Percentiles rank a stretch among this genome's conserved stretches.
These are phyloP conservation scores for Podospora bellae-mahoneyi DNA, from an alignment of 495 filamentous ascomycete genomes.

Conservation along the genomic window DNA sequence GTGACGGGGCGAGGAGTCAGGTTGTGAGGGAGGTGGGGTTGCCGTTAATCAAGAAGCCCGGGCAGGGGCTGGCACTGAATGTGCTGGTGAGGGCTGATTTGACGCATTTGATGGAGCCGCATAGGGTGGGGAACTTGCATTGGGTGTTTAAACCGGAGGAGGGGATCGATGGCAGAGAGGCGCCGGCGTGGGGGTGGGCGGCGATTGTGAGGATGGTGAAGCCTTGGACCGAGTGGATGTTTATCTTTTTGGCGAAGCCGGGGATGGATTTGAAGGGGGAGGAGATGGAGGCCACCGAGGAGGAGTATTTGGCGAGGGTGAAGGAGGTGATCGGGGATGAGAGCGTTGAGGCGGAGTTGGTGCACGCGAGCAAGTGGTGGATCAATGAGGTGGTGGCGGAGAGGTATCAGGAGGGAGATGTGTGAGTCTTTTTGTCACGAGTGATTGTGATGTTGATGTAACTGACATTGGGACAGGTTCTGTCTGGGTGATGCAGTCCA, in stretches of 20 bases:
- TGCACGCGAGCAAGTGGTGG: constrained; percentile 41
- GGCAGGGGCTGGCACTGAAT: constrained; percentile 54
- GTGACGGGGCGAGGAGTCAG: constrained; percentile 53
- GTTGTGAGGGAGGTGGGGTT: constrained; percentile 50
- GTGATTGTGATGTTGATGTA: not conserved
- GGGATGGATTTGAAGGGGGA: constrained; percentile 26
- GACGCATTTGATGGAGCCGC: constrained; percentile 42
- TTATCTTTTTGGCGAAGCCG: constrained; percentile 40
- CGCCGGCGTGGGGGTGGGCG: constrained; percentile 31
- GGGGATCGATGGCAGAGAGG: constrained; percentile 20
- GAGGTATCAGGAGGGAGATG: constrained; percentile 37
- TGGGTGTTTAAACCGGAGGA: constrained; percentile 46
- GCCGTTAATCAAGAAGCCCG: constrained; percentile 49
- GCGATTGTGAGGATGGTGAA: constrained; percentile 42
- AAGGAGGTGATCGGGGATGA: constrained; percentile 53
- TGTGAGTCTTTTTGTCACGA: constrained; percentile 13
- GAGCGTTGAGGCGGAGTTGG: constrained; percentile 32
- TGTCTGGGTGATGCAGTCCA: constrained; percentile 49
- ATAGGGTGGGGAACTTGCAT: constrained; percentile 54
- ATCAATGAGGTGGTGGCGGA: constrained; percentile 45
- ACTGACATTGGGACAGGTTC: constrained; percentile 23
- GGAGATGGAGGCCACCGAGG: constrained; percentile 25
- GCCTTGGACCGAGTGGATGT: constrained; percentile 48
- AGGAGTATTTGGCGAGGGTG: constrained; percentile 40
- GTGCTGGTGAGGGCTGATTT: constrained; percentile 53